Evolutionary conservation across 164 flowering plant species (phyloP).

Genomic region (Vitis amurensis): DNA sequence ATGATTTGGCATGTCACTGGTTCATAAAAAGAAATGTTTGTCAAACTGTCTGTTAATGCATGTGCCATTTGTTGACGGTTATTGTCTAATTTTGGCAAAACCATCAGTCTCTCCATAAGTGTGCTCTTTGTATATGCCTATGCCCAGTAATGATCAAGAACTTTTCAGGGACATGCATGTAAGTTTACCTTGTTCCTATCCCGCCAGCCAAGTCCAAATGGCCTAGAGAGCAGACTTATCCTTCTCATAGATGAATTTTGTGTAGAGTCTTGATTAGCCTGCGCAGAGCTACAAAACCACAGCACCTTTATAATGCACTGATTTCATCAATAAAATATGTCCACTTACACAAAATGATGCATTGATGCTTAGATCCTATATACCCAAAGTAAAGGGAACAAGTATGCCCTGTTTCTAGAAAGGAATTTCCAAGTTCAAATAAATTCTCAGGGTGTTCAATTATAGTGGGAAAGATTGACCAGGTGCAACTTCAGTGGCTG

Average conservation of each 20-base stretch:
- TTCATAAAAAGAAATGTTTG: no score
- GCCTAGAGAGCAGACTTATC: constrained; percentile 21
- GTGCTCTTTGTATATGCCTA: no score
- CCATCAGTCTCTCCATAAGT: no score
- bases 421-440: no score
- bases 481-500: neutral
- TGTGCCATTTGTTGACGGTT: no score
- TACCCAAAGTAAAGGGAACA: no score
- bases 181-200: constrained; percentile 40
- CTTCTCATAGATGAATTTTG: constrained; percentile 16
- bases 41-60: no score
- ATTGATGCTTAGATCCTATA: neutral
- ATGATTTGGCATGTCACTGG: no score
- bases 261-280: constrained; percentile 4
- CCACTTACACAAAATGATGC: constrained; percentile 1
- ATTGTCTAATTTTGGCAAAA: no score
- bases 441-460: neutral
- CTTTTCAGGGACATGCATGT: neutral
- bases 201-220: constrained; percentile 46
- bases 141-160: neutral
- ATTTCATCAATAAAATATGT: neutral
- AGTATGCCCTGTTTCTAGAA: no score
- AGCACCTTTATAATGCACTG: constrained; percentile 7
- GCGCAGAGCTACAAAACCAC: constrained; percentile 23
- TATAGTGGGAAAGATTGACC: neutral